These are phyloP conservation scores for Populus tremula DNA, from an alignment of 345 rosid genomes.

Conservation along the genomic window DNA sequence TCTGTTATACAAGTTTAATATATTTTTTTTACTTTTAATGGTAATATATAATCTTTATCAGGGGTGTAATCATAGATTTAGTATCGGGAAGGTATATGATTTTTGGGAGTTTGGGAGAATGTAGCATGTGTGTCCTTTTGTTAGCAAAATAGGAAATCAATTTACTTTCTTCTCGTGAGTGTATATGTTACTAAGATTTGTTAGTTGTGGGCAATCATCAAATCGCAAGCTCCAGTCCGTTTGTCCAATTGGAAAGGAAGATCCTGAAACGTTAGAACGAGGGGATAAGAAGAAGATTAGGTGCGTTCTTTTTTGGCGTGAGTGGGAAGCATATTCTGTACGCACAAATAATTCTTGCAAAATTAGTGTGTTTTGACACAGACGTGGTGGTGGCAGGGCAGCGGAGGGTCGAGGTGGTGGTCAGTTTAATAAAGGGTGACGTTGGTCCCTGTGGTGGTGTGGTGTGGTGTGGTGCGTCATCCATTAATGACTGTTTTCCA, in stretches of 20 bases:
- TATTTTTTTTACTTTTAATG: too few relatives aligned
- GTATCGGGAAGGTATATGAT: too few relatives aligned
- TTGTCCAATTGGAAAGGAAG: neutral
- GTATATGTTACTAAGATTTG: too few relatives aligned
- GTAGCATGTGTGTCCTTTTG: too few relatives aligned
- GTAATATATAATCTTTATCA: too few relatives aligned
- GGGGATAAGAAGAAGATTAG: neutral
- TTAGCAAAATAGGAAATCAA: too few relatives aligned
- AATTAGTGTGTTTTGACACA: too few relatives aligned
- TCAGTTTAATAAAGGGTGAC: neutral
- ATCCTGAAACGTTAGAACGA: neutral
- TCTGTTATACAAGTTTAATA: too few relatives aligned
- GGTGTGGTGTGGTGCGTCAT: neutral
- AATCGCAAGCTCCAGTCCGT: neutral
- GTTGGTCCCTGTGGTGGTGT: neutral
- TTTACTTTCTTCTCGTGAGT: too few relatives aligned
- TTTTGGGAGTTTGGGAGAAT: too few relatives aligned
- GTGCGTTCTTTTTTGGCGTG: neutral
- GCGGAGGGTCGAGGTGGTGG: neutral
- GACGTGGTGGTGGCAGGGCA: neutral
- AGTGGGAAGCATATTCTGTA: neutral
- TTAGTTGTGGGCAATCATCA: neutral
- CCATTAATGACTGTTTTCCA: neutral
- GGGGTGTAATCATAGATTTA: too few relatives aligned
- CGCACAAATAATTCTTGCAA: too few relatives aligned